Base-by-base conservation (phyloP, 1,139 yeast genomes). In the Zygosaccharomyces sapae region DNA sequence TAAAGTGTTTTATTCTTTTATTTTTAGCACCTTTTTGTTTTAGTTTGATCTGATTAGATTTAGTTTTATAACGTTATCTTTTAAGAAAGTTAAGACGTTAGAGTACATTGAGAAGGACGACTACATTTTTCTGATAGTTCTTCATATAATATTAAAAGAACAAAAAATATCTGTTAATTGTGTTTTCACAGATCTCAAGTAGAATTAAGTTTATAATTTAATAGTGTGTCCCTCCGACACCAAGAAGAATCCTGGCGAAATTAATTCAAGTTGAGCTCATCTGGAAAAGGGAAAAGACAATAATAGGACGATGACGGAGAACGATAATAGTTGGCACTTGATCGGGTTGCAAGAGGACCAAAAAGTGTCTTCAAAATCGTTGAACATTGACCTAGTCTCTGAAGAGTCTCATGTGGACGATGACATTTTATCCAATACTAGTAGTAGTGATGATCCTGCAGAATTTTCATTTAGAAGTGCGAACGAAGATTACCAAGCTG, bases 391-490 rank as follows among this genome's bases (percentile, higher is more conserved):
- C n/a, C 33, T 45, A 41, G 45, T 46, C 29, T 45, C 52, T 13
- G 52, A 44, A 27, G 54, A 46, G 33, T 45, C 41, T 9, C 47
- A 47, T 33, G 46, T 43, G 27, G 57, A 53, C 29, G 53, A 50
- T 24, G 59, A 53, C 43, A 50, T 55, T 27, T 38, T 55, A 19
- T 55, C 59, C 10, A 53, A 52, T 38, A 50, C 56, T 4, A 55
- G 58, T 43, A 53, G 56, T 41, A 49, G 52, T 30, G 57, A 55
- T 18, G 54, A 51, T 13, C 45, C 43, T 24, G 45, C 50, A 10
- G 48, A 48, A 25, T 24, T 48, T 24, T 38, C 51, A 12, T 46
- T 48, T 20, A 43, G 45, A 27, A 27, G 41, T 18, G 34, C 42
- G 16, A 27, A 36, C 5, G 41, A 37, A 9, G 40, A 22, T 10